Base-by-base conservation (phyloP, 1,284 basidiomycete species). In the Athelia psychrophila region DNA sequence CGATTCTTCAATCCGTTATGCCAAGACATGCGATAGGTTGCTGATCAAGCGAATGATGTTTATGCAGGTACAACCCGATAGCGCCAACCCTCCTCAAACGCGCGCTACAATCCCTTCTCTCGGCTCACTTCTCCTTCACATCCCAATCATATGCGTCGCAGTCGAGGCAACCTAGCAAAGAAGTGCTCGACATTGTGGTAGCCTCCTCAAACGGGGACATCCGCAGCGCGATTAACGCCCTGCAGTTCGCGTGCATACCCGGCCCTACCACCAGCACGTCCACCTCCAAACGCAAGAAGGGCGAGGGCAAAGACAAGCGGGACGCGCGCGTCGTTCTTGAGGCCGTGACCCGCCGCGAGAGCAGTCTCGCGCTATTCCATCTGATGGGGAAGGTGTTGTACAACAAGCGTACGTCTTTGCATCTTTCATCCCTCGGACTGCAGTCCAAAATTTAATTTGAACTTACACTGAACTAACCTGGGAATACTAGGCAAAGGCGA, bases 311-410 rank as follows among this genome's bases (percentile, higher is more conserved):
- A 50, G 22, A 58, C 51, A 36, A 30, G 27, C 27, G 27, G 27
- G 27, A 30, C 27, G 64, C 63, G 12, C 63, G 67, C 3, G 64
- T 70, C 1, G 62, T 85, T 13, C 58, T 94, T 57, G 86, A 92
- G 63, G 79, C 82, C 2, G 77, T 94, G 1, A 90, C 91, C 16
- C 73, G 87, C 50, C 77, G 93, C 47, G 96, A 98, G 61, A 88
- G 93, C 59, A 90, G 86, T 51, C 73, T 99, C 9, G 86, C 83
- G 2, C 73, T 99, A 36, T 99, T 98, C 63, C 97, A 98, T 71
- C 74, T 98, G 6, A 73, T 99, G 33, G 97, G 96, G 5, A 96
- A 92, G 70, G 81, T 98, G 2, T 69, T 99, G 47, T 99, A 96
- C 68, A 98, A 97, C 69, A 99, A 98, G 70, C 83, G 96, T 93